Conservation (phyloP, 768 basidiomycete genomes). For the Chalciporus pseudorubinellus region DNA sequence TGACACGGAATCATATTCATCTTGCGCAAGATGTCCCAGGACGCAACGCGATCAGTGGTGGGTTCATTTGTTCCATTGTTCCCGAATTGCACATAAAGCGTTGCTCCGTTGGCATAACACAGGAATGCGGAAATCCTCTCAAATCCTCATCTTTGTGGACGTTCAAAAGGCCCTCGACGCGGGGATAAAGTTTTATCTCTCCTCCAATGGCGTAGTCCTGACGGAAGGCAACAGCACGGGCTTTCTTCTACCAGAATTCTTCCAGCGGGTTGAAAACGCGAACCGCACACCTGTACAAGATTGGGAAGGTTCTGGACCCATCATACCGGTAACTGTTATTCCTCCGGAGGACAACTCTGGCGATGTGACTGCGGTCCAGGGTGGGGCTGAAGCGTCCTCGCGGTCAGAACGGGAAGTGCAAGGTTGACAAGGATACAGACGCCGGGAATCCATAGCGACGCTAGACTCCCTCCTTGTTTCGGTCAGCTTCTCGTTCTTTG, state of each 20-base stretch:
- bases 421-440: neutral
- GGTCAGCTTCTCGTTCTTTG: neutral
- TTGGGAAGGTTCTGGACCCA: constrained; percentile 18
- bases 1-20: constrained; percentile 91
- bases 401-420: neutral
- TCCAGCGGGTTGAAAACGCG: constrained; percentile 61
- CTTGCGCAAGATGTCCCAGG: constrained; percentile 76
- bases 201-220: constrained; percentile 85
- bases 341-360: neutral
- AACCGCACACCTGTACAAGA: constrained; percentile 18
- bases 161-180: constrained; percentile 64
- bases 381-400: neutral
- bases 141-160: constrained; percentile 81
- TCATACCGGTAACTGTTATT: neutral
- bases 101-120: neutral
- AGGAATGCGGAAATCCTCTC: constrained; percentile 82
- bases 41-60: constrained; percentile 73
- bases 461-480: neutral
- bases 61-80: constrained; percentile 21
- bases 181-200: constrained; percentile 74
- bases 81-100: neutral
- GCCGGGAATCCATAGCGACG: neutral
- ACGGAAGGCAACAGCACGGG: constrained; percentile 74
- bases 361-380: neutral
- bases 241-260: constrained; percentile 59